phyloP scores from a whole-genome alignment of 495 filamentous ascomycete species.

The Daldinia grandis region DNA sequence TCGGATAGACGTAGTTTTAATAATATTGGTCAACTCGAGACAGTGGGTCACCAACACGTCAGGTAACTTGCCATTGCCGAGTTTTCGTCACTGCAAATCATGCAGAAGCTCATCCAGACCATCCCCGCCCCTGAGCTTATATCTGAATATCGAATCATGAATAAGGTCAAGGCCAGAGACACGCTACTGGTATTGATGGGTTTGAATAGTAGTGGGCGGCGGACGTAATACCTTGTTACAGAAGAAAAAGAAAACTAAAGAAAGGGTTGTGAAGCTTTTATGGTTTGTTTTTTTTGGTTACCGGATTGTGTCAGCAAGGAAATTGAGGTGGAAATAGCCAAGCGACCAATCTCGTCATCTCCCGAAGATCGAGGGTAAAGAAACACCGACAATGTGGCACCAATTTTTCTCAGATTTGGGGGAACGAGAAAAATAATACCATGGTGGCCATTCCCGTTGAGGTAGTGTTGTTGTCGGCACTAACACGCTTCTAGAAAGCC shows the following conservation, averaged over 20 bases:
- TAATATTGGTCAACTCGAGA: conserved; percentile 16
- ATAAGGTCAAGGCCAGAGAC: background rate
- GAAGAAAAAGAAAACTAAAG: background rate
- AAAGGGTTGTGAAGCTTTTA: conserved; percentile 23
- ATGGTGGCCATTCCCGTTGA: conserved; percentile 36
- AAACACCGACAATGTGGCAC: conserved; percentile 50
- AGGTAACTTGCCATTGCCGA: conserved; percentile 35
- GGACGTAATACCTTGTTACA: background rate
- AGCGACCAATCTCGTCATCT: conserved; percentile 49
- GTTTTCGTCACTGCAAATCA: conserved; percentile 36
- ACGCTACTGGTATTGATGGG: background rate
- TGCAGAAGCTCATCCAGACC: conserved; percentile 36
- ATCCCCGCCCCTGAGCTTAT: conserved; percentile 17
- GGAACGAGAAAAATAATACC: conserved; percentile 11
- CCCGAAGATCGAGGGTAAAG: conserved; percentile 47
- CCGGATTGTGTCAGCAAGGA: conserved; percentile 39
- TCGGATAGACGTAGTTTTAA: conserved; percentile 19
- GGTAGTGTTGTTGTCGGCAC: conserved; percentile 22
- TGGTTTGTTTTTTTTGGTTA: conserved; percentile 13
- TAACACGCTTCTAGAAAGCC: conserved; percentile 38
- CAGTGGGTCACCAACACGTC: conserved; percentile 32
- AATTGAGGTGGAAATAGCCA: conserved; percentile 41
- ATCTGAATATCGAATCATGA: background rate
- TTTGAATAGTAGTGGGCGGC: background rate
- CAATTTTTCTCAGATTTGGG: conserved; percentile 39